Conservation (phyloP, 352 stramenopile species). For the Phytopythium mirpurense region DNA sequence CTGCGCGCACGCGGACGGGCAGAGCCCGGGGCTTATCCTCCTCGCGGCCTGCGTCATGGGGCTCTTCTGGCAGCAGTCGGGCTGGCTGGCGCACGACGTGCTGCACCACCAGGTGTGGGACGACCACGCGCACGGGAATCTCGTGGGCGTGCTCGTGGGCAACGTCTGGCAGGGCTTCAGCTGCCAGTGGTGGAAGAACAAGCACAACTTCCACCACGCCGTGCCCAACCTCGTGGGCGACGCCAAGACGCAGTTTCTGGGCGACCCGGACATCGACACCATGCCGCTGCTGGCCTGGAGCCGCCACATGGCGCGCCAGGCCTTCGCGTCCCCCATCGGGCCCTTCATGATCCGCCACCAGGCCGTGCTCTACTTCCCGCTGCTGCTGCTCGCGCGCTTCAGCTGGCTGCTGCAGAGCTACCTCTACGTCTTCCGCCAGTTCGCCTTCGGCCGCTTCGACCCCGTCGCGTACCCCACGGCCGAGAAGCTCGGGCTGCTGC, state of each 20-base stretch:
- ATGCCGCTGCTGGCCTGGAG: constrained; percentile 98
- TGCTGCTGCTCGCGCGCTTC: constrained; percentile 95
- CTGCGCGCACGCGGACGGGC: constrained; percentile 80
- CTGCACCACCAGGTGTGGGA: constrained; percentile 98
- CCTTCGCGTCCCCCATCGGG: constrained; percentile 72
- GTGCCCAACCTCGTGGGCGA: constrained; percentile 96
- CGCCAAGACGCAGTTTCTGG: constrained; percentile 67
- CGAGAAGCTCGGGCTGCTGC: constrained; percentile 64
- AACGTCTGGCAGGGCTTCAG: constrained; percentile 98
- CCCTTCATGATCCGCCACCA: constrained; percentile 92
- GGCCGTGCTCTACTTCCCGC: constrained; percentile 96
- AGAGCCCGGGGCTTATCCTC: constrained; percentile 83
- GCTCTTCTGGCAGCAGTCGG: constrained; percentile 98
- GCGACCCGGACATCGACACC: constrained; percentile 98
- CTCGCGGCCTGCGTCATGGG: constrained; percentile 90
- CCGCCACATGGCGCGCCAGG: constrained; percentile 91
- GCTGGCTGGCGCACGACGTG: constrained; percentile 97
- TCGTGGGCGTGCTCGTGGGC: constrained; percentile 92
- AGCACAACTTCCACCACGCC: constrained; percentile 98
- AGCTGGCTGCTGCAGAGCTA: constrained; percentile 97
- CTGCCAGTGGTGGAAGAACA: constrained; percentile 97
- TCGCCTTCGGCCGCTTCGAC: constrained; percentile 80
- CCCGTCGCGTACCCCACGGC: constrained; percentile 83
- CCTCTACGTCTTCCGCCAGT: constrained; percentile 91
- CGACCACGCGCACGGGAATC: constrained; percentile 91